A percentile compares a stretch with the other conserved stretches of the same genome.
Conservation (phyloP, 2,329 filamentous ascomycete genomes). For the Aspergillus felis region DNA sequence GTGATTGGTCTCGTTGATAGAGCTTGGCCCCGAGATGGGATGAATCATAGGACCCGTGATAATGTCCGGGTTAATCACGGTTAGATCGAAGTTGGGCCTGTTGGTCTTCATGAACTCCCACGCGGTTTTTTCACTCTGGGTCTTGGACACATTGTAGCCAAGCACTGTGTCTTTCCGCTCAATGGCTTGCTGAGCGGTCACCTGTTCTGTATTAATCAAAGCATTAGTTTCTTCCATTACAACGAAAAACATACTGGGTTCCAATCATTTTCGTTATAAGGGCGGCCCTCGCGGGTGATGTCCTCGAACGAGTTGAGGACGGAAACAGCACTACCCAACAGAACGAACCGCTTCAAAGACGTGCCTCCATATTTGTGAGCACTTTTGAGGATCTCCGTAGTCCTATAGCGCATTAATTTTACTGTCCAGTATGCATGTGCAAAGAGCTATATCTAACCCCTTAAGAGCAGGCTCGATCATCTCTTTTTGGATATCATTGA, state of each 20-base stretch:
- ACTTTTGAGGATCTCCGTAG: conserved; percentile 13
- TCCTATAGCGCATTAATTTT: conserved; percentile 2
- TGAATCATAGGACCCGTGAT: conserved; percentile 21
- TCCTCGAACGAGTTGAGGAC: conserved; percentile 24
- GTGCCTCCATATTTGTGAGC: conserved; percentile 7
- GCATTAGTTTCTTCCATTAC: not conserved
- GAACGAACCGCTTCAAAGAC: conserved; percentile 15
- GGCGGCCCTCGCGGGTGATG: conserved; percentile 12
- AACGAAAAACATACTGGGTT: conserved; percentile 9
- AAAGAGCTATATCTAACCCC: conserved; percentile 35
- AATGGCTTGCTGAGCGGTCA: conserved; percentile 13
- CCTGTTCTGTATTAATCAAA: conserved; percentile 1
- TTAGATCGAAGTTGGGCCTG: conserved; percentile 10
- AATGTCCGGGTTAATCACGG: conserved; percentile 18
- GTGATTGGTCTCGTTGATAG: conserved; percentile 20
- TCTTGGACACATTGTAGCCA: conserved; percentile 16
- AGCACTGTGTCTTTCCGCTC: conserved; percentile 9
- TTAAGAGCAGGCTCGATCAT: conserved; percentile 55
- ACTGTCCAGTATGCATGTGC: too few relatives aligned
- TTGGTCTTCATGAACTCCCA: conserved; percentile 15
- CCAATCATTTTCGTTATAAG: conserved; percentile 23
- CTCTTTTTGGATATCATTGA: conserved; percentile 33
- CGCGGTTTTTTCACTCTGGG: conserved; percentile 9
- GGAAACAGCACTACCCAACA: conserved; percentile 37
- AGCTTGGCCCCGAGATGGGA: conserved; percentile 10